Percentiles rank a stretch among this genome's conserved stretches.
These are phyloP conservation scores for Combretum micranthum DNA, from an alignment of 345 rosid genomes.

Conservation along the genomic window DNA sequence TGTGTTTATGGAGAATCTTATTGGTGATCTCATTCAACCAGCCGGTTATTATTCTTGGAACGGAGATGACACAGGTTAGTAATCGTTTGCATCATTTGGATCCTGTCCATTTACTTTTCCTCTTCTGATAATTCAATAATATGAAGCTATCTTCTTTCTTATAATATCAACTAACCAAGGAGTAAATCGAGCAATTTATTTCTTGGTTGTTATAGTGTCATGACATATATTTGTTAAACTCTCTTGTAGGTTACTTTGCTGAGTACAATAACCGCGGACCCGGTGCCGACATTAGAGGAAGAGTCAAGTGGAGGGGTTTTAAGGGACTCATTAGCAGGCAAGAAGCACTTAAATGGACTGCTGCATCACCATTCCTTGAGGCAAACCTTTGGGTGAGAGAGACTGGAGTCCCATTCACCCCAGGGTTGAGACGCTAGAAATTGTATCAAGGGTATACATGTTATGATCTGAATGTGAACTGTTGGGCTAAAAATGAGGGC, in stretches of 20 bases:
- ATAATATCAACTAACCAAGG: too few species aligned
- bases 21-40: constrained; percentile 59
- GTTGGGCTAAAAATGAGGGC: too few species aligned
- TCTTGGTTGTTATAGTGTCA: constrained; percentile 6
- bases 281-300: constrained; percentile 33
- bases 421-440: constrained; percentile 20
- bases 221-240: too few species aligned
- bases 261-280: constrained; percentile 67
- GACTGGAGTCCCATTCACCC: constrained; percentile 33
- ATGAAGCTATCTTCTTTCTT: too few species aligned
- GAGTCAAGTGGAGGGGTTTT: constrained; percentile 49
- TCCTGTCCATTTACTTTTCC: too few species aligned
- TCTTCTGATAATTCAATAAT: too few species aligned
- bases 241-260: constrained; percentile 15
- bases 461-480: too few species aligned
- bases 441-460: background rate
- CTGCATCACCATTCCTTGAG: constrained; percentile 24
- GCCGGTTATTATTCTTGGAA: constrained; percentile 54
- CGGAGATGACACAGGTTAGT: constrained; percentile 24
- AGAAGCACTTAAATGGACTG: constrained; percentile 40
- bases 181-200: too few species aligned
- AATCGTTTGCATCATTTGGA: too few species aligned
- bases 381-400: constrained; percentile 32
- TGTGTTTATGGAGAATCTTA: constrained; percentile 42
- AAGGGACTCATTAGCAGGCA: constrained; percentile 17